Evolutionary conservation across 306 rosid species (phyloP), one percentile per base, ranked within the genome.

Genomic region (Castanospermum australe): DNA sequence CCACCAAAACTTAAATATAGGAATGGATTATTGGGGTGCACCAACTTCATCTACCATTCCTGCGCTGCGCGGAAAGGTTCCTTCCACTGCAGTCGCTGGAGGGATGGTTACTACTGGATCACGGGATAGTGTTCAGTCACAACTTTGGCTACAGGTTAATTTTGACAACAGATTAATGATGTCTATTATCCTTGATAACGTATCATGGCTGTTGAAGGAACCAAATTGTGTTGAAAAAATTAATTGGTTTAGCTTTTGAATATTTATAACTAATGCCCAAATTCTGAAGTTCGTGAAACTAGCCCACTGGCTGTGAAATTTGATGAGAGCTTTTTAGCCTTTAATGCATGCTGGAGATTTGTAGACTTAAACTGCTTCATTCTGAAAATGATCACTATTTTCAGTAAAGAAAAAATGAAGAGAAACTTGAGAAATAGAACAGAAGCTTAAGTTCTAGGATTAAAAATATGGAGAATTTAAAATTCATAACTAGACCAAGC

Each of bases 61-160:
- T 77, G 81, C 85, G 36, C 17, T 86, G 42, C 83, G 64, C 10
- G 91, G 90, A 83, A 86, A 90, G 85, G 89, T 76, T 35, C 93
- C 98, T 14, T 71, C 96, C 12, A 89, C 92, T 81, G 88, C 97
- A 48, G 91, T 91, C 84, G 87, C 89, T 32, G 98, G 97, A 65
- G 98, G 86, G 75, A 79, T 90, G 32, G 92, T 84, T 82, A 68
- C 91, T 68, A 81, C 87, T 79, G 98, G 97, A 68, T 89, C 99
- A 67, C 96, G 96, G 22, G 99, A 95, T 64, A 81, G 88, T 84
- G 89, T 87, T 81, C 99, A 86, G 85, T 84, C 99, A 72, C 99
- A 95, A 88, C 90, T 66, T 82, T 91, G 98, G 98, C 61, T 91
- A 59, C 97, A 95, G 92, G 99, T 95, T 78, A 69, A 59, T 83